Conservation (phyloP, 352 stramenopile species). For the Saprolegnia diclina region DNA sequence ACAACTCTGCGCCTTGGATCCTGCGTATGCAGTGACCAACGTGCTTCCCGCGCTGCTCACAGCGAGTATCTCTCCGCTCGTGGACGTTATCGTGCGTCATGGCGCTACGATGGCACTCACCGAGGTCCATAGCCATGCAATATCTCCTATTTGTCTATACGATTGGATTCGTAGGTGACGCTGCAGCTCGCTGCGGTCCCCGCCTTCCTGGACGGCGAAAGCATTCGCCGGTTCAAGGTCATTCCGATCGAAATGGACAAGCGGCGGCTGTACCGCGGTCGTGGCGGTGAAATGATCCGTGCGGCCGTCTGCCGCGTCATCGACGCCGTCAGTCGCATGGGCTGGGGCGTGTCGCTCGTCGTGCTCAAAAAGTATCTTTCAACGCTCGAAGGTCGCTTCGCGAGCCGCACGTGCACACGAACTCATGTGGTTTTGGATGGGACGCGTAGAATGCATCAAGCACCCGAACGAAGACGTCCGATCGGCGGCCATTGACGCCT, state of each 20-base stretch:
- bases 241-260: conserved; percentile 90
- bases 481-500: conserved; percentile 75
- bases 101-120: conserved; percentile 88
- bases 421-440: background rate
- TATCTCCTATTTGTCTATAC: conserved; percentile 50
- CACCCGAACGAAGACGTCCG: conserved; percentile 93
- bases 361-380: conserved; percentile 73
- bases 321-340: conserved; percentile 72
- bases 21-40: conserved; percentile 48
- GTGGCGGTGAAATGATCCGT: conserved; percentile 94
- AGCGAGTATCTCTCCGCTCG: conserved; percentile 66
- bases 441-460: conserved; percentile 80
- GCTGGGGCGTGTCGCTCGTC: conserved; percentile 47
- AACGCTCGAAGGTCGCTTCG: conserved; percentile 43
- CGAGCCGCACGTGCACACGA: background rate
- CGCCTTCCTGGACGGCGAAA: conserved; percentile 59
- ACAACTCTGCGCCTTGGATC: conserved; percentile 80
- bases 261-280: conserved; percentile 91
- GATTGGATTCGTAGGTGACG: conserved; percentile 23
- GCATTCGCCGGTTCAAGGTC: conserved; percentile 63
- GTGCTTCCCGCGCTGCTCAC: conserved; percentile 84
- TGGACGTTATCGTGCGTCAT: conserved; percentile 91
- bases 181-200: conserved; percentile 43
- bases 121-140: conserved; percentile 45
- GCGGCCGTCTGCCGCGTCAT: conserved; percentile 92